These are phyloP conservation scores for Tolypocladium nubicola DNA, from an alignment of 2,329 filamentous ascomycete genomes.

Conservation along the genomic window DNA sequence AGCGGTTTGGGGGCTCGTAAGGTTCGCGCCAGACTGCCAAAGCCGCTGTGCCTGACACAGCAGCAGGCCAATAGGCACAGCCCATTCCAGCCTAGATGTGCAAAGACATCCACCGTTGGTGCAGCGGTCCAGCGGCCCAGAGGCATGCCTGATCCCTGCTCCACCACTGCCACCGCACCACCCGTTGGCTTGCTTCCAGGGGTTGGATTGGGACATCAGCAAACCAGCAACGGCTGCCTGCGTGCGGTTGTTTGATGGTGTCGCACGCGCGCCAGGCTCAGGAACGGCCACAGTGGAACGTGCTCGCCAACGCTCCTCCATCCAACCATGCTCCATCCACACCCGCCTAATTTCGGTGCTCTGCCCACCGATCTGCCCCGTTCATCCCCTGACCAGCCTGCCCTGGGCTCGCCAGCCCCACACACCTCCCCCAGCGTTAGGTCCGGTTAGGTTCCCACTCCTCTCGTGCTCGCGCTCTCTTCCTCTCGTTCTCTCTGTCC, in stretches of 20 bases:
- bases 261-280: not conserved
- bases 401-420: not conserved
- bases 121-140: not conserved
- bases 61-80: constrained; percentile 2
- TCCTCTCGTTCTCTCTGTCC: constrained; percentile 2
- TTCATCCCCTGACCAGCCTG: not conserved
- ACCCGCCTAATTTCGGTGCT: not conserved
- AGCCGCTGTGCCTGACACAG: not conserved
- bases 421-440: not conserved
- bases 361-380: constrained; percentile 1
- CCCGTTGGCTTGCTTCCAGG: not conserved
- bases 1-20: not conserved
- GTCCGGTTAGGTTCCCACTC: not conserved
- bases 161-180: not conserved
- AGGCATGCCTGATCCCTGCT: not conserved
- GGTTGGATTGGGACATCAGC: not conserved
- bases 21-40: not conserved
- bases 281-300: not conserved
- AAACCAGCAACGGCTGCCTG: not conserved
- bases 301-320: not conserved
- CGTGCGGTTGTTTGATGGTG: not conserved
- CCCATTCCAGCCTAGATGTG: constrained; percentile 4
- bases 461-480: not conserved
- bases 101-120: not conserved
- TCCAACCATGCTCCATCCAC: not conserved